Percentiles rank a stretch among this genome's conserved stretches.
These are phyloP conservation scores for Bipolaris victoriae DNA, from an alignment of 2,329 filamentous ascomycete species.

Conservation along the genomic window DNA sequence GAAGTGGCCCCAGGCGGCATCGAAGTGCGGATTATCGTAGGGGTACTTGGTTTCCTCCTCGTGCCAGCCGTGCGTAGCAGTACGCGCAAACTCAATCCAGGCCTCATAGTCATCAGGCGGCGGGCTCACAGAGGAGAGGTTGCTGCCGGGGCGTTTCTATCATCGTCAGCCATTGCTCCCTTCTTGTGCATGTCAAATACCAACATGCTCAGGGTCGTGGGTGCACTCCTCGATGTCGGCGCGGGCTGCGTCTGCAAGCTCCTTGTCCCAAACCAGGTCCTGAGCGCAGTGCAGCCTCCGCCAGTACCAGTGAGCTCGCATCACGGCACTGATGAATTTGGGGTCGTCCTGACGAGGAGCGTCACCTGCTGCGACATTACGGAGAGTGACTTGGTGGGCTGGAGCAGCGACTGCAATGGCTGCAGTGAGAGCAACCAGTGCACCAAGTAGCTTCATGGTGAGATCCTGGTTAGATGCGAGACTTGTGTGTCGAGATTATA, in stretches of 20 bases:
- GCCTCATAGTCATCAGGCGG: constrained; percentile 29
- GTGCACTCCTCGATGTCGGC: constrained; percentile 36
- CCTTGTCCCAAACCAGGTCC: constrained; percentile 41
- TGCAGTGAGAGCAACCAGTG: constrained; percentile 28
- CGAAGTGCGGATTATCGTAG: constrained; percentile 39
- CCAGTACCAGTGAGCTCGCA: constrained; percentile 48
- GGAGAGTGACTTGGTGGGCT: constrained; percentile 18
- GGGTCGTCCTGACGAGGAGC: constrained; percentile 36
- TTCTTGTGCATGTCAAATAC: background rate
- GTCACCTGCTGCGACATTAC: constrained; percentile 24
- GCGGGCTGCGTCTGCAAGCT: constrained; percentile 35
- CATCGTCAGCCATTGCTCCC: constrained; percentile 8
- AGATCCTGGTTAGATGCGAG: background rate
- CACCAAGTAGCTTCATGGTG: constrained; percentile 37
- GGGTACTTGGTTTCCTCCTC: constrained; percentile 46
- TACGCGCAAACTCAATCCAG: constrained; percentile 41
- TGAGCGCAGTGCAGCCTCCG: constrained; percentile 46
- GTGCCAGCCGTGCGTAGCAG: constrained; percentile 44
- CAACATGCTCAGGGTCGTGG: constrained; percentile 35
- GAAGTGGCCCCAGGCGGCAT: constrained; percentile 46
- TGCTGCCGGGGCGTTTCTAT: constrained; percentile 42
- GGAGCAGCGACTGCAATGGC: constrained; percentile 34
- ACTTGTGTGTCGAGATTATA: constrained; percentile 5
- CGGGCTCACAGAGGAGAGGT: constrained; percentile 39
- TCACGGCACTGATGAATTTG: constrained; percentile 41